Evolutionary conservation across 495 filamentous ascomycete species (phyloP).

Genomic region (Penicillium paradoxum): DNA sequence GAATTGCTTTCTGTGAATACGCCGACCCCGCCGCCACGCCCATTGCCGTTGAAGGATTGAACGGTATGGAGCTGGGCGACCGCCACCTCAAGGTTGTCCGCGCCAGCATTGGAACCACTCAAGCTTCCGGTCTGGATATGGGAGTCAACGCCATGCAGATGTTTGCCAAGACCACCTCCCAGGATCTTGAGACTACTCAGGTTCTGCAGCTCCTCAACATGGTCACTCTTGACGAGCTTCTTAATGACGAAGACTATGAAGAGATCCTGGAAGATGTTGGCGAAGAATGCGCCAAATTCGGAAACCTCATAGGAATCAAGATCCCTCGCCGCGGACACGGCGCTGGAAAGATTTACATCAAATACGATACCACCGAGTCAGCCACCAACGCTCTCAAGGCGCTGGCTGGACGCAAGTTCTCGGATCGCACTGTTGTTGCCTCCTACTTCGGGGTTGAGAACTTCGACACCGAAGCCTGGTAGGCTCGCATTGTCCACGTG

Average conservation of each 20-base stretch:
- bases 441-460: slow-evolving; percentile 80
- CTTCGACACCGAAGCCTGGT: slow-evolving; percentile 29
- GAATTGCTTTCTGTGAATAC: slow-evolving; percentile 97
- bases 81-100: slow-evolving; percentile 77
- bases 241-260: slow-evolving; percentile 91
- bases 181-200: slow-evolving; percentile 66
- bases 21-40: slow-evolving; percentile 69
- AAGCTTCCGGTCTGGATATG: slow-evolving; percentile 86
- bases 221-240: slow-evolving; percentile 92
- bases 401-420: slow-evolving; percentile 90
- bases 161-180: slow-evolving; percentile 88
- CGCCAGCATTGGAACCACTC: slow-evolving; percentile 87
- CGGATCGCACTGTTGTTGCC: slow-evolving; percentile 89
- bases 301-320: slow-evolving; percentile 77
- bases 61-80: slow-evolving; percentile 88
- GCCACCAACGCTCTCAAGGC: slow-evolving; percentile 80
- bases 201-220: slow-evolving; percentile 94
- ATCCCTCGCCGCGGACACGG: slow-evolving; percentile 82
- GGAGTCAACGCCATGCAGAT: slow-evolving; percentile 98
- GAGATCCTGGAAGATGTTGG: slow-evolving; percentile 92
- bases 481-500: background rate
- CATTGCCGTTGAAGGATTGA: slow-evolving; percentile 84
- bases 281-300: slow-evolving; percentile 90
- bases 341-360: slow-evolving; percentile 97
- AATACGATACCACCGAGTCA: slow-evolving; percentile 72